A percentile compares a stretch with the other conserved stretches of the same genome.
These are phyloP conservation scores for Nicotiana tomentosiformis DNA, from an alignment of 257 asterid genomes.

Conservation along the genomic window DNA sequence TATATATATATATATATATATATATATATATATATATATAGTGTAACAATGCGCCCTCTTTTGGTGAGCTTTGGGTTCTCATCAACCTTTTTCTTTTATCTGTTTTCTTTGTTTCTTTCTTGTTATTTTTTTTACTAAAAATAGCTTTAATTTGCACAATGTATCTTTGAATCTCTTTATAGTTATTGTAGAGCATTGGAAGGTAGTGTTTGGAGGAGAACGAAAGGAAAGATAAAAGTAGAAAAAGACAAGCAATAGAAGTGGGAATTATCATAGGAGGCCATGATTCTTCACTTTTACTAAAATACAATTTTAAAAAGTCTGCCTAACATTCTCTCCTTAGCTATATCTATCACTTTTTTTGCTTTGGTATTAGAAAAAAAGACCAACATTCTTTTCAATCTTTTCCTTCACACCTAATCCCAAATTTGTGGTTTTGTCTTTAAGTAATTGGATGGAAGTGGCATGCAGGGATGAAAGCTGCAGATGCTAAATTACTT, in stretches of 20 bases:
- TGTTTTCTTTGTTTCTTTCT: neutral
- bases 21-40: too few relatives aligned
- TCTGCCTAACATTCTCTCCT: conserved; percentile 43
- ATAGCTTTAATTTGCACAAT: neutral
- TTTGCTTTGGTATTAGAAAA: neutral
- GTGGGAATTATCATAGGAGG: conserved; percentile 60
- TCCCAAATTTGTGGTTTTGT: conserved; percentile 22
- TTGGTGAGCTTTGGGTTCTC: too few relatives aligned
- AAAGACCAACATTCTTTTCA: conserved; percentile 11
- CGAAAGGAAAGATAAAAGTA: conserved; percentile 6
- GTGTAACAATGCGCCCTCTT: too few relatives aligned
- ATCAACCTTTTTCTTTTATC: too few relatives aligned
- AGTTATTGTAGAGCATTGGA: conserved; percentile 33
- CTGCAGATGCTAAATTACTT: conserved; percentile 18
- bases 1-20: too few relatives aligned
- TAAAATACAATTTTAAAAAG: conserved; percentile 17
- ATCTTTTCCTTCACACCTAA: conserved; percentile 4
- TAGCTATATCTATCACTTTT: conserved; percentile 15
- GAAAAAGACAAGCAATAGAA: conserved; percentile 59
- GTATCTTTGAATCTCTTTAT: neutral
- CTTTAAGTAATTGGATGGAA: conserved; percentile 27
- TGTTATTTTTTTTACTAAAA: neutral
- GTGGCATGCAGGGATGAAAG: conserved; percentile 38
- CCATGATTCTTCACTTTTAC: conserved; percentile 42
- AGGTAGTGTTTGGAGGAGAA: conserved; percentile 35